Evolutionary conservation across 1,139 yeast species (phyloP), one percentile per base, ranked within the genome.

Genomic region (Candida sojae): DNA sequence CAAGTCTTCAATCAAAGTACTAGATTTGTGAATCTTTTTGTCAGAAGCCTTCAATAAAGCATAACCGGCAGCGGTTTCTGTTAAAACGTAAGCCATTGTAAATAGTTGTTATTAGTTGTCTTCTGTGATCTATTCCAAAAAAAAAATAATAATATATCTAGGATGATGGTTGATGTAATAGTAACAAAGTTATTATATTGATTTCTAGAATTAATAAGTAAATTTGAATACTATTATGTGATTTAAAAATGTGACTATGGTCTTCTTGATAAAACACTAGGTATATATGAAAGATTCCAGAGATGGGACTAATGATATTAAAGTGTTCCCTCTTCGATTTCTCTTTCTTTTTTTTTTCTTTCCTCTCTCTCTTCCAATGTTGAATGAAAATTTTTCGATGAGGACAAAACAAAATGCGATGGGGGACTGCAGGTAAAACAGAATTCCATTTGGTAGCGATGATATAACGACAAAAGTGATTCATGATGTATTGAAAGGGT

Each of bases 21-120:
- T 70, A 31, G 96, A 86, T 77, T 92, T 91, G 81, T 92, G 86
- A 65, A 93, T 87, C 82, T 93, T 93, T 80, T 93, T 93, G 79
- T 93, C 98, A 57, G 96, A 86, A 52, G 98, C 97, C 77, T 93
- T 93, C 66, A 93, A 83, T 67, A 93, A 81, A 68, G 98, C 98
- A 69, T 93, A 93, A 67, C 99, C 99, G 49, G 99, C 99, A 57
- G 98, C 89, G 56, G 98, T 93, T 79, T 93, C 99, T 54, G 98
- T 88, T 70, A 93, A 84, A 65, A 93, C 93, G 82, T 83, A 91
- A 60, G 98, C 90, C 97, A 91, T 91, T 36, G 49, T 49, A 23
- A 36, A 21, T 36, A 21, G 23, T 10, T 21, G 10, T 9, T 36
- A 23, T 12, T 36, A n/a, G 39, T 38, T 43, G 40, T 38, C 25